phyloP scores from a whole-genome alignment of 1,139 yeast genomes.

The Scheffersomyces lignicola region DNA sequence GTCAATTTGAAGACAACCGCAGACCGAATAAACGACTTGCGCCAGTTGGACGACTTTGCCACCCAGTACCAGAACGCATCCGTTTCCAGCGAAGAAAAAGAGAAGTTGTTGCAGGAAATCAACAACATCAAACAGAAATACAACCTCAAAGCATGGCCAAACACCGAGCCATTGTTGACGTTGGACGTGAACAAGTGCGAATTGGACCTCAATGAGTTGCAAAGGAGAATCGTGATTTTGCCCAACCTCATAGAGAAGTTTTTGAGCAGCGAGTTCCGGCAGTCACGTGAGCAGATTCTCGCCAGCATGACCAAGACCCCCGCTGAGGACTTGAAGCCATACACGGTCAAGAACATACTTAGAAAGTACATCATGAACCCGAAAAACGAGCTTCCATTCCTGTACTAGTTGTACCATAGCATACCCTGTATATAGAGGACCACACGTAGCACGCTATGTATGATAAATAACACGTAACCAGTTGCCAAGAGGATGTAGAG shows the following conservation, averaged over 20 bases:
- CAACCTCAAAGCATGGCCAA: slow-evolving; percentile 63
- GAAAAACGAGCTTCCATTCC: slow-evolving; percentile 37
- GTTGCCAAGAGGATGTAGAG: too few relatives aligned
- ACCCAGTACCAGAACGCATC: slow-evolving; percentile 22
- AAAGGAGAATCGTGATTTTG: slow-evolving; percentile 31
- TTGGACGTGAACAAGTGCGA: slow-evolving; percentile 28
- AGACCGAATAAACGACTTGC: slow-evolving; percentile 49
- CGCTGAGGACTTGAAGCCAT: slow-evolving; percentile 23
- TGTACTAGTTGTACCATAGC: slow-evolving; percentile 12
- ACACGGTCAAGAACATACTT: slow-evolving; percentile 40
- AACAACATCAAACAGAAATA: slow-evolving; percentile 50
- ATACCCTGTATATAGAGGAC: too few relatives aligned
- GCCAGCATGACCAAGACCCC: slow-evolving; percentile 24
- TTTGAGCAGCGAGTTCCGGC: slow-evolving; percentile 24
- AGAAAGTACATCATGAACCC: slow-evolving; percentile 42
- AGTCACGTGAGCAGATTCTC: slow-evolving; percentile 28
- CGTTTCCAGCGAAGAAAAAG: slow-evolving; percentile 32
- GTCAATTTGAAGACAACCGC: slow-evolving; percentile 35
- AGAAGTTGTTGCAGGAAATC: slow-evolving; percentile 41
- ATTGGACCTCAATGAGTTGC: slow-evolving; percentile 18
- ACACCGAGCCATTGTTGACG: slow-evolving; percentile 38
- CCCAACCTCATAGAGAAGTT: slow-evolving; percentile 33
- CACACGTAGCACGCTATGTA: too few relatives aligned
- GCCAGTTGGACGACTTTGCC: slow-evolving; percentile 43
- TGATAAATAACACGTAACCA: too few relatives aligned